These are phyloP conservation scores for Collybia sordida DNA, from an alignment of 768 basidiomycete genomes.

Conservation along the genomic window DNA sequence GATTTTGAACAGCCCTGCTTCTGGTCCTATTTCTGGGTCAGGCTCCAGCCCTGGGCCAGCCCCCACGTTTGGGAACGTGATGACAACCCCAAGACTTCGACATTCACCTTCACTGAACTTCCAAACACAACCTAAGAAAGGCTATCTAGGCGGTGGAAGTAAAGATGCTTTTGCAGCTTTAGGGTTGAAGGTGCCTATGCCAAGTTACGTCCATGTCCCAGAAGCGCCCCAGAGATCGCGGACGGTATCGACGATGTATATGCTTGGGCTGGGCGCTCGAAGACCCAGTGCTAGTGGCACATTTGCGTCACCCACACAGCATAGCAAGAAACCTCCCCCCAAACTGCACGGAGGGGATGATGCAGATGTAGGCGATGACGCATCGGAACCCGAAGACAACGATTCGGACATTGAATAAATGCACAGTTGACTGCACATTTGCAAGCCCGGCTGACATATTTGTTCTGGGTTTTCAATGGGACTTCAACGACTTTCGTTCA, in stretches of 20 bases:
- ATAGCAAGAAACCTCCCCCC: background rate
- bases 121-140: slow-evolving; percentile 12
- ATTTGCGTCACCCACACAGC: slow-evolving; percentile 5
- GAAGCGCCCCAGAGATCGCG: slow-evolving; percentile 34
- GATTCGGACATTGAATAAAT: slow-evolving; percentile 24
- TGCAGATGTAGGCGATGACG: slow-evolving; percentile 10
- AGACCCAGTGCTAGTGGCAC: slow-evolving; percentile 22
- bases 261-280: slow-evolving; percentile 56
- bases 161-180: slow-evolving; percentile 45
- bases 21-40: slow-evolving; percentile 30
- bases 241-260: slow-evolving; percentile 63
- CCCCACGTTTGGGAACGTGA: slow-evolving; percentile 71
- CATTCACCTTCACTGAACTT: slow-evolving; percentile 43
- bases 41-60: slow-evolving; percentile 27
- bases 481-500: too few relatives aligned
- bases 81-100: slow-evolving; percentile 63
- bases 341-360: background rate
- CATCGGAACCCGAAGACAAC: slow-evolving; percentile 14
- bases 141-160: slow-evolving; percentile 1
- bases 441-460: too few relatives aligned
- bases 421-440: background rate
- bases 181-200: slow-evolving; percentile 61
- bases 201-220: slow-evolving; percentile 30
- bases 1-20: slow-evolving; percentile 42
- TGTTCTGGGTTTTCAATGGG: too few relatives aligned